Percentiles rank a stretch among this genome's conserved stretches.
Evolutionary conservation across 306 rosid species (phyloP).

Genomic region (Chamaecrista fasciculata): DNA sequence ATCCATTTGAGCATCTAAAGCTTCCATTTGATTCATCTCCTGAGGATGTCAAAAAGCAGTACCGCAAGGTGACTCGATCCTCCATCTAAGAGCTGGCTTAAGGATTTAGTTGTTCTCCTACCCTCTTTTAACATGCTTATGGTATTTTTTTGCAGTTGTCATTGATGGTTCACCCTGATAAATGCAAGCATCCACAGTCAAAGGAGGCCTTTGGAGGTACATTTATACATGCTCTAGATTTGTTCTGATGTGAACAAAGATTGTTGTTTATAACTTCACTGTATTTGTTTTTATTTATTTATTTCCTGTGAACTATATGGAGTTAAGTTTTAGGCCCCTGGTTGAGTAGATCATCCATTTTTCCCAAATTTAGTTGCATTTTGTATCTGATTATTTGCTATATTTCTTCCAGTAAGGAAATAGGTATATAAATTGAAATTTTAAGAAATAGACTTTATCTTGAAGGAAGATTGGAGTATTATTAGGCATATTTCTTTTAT

Average conservation of each 20-base stretch:
- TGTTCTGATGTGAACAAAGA: conserved; percentile 1
- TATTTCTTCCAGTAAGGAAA: conserved; percentile 2
- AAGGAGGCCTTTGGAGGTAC: conserved; percentile 98
- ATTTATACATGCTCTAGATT: conserved; percentile 23
- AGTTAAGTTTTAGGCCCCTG: not conserved
- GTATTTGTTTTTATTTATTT: not conserved
- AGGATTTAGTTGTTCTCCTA: conserved; percentile 10
- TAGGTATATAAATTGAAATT: not conserved
- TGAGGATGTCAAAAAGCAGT: conserved; percentile 84
- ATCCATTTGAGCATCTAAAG: conserved; percentile 78
- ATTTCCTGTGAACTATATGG: conserved; percentile 18
- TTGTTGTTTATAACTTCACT: not conserved
- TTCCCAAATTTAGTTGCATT: not conserved
- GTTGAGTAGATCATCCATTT: not conserved
- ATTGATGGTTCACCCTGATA: conserved; percentile 96
- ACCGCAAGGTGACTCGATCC: conserved; percentile 71
- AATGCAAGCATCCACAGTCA: conserved; percentile 96
- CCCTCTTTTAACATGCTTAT: conserved; percentile 18
- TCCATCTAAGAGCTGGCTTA: conserved; percentile 4
- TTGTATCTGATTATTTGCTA: not conserved
- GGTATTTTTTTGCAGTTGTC: conserved; percentile 57
- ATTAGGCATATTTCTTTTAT: conserved; percentile 21
- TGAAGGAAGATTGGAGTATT: not conserved
- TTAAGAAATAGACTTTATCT: not conserved
- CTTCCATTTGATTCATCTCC: conserved; percentile 72